phyloP scores from a whole-genome alignment of 1,139 yeast genomes.

The Yamadazyma jaroonii region DNA sequence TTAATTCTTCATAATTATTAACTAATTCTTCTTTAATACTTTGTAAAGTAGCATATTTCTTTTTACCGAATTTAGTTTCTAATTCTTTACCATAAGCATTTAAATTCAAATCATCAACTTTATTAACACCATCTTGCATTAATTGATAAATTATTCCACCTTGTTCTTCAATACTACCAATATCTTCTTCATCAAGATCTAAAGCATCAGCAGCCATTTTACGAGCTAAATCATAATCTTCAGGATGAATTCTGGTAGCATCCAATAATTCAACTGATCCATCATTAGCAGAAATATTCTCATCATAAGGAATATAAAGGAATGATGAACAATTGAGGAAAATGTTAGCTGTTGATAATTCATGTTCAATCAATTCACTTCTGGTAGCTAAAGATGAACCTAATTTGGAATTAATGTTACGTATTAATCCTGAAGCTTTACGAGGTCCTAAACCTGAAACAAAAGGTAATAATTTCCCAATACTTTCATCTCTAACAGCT shows the following conservation, averaged over 20 bases:
- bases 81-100: slow-evolving; percentile 94
- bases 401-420: slow-evolving; percentile 69
- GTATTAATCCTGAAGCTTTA: slow-evolving; percentile 83
- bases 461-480: slow-evolving; percentile 69
- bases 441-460: slow-evolving; percentile 94
- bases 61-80: slow-evolving; percentile 70
- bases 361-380: slow-evolving; percentile 75
- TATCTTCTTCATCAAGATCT: slow-evolving; percentile 92
- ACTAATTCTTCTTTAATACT: slow-evolving; percentile 88
- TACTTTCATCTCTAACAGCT: slow-evolving; percentile 73
- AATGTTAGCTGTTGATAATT: slow-evolving; percentile 72
- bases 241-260: slow-evolving; percentile 96
- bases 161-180: slow-evolving; percentile 69
- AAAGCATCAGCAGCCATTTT: slow-evolving; percentile 98
- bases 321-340: slow-evolving; percentile 93
- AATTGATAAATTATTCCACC: slow-evolving; percentile 87
- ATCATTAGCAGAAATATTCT: slow-evolving; percentile 46
- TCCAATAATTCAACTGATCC: slow-evolving; percentile 76
- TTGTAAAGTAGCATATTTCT: slow-evolving; percentile 78
- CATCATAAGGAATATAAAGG: slow-evolving; percentile 74
- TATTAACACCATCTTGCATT: slow-evolving; percentile 78
- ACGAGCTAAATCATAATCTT: slow-evolving; percentile 91
- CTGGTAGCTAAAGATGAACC: slow-evolving; percentile 70
- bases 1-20: slow-evolving; percentile 80
- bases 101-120: slow-evolving; percentile 81